Percentiles rank a stretch among this genome's conserved stretches.
Evolutionary conservation across 2,329 filamentous ascomycete species (phyloP).

Genomic region (Exophiala aquamarina): DNA sequence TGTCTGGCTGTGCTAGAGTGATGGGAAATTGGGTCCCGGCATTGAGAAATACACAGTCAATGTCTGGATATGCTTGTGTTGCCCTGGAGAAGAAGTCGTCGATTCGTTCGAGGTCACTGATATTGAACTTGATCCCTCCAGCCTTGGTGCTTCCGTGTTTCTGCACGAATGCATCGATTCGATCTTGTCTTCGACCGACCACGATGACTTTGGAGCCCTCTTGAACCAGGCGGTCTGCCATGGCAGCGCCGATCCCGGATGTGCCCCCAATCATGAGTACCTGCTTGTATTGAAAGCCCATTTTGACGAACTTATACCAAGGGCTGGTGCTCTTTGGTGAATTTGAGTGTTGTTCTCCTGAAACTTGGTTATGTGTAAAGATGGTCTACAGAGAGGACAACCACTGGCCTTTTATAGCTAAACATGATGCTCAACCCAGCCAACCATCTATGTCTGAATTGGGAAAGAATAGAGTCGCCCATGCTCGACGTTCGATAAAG

Average conservation of each 20-base stretch:
- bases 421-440: no score
- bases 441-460: no score
- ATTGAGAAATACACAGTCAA: constrained; percentile 60
- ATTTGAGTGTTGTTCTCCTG: no score
- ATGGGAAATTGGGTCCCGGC: constrained; percentile 54
- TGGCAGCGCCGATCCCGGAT: constrained; percentile 52
- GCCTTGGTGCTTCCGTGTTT: constrained; percentile 46
- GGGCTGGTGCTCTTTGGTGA: no score
- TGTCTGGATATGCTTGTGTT: constrained; percentile 44
- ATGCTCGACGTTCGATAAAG: no score
- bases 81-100: constrained; percentile 42
- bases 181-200: constrained; percentile 55
- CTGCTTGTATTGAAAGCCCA: constrained; percentile 57
- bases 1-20: constrained; percentile 48
- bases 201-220: constrained; percentile 55
- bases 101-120: constrained; percentile 45
- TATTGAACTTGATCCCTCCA: constrained; percentile 46
- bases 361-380: no score
- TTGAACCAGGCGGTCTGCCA: constrained; percentile 49
- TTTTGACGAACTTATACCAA: constrained; percentile 28
- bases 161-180: constrained; percentile 49
- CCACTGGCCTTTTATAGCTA: no score
- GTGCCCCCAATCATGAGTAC: constrained; percentile 58
- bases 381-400: no score
- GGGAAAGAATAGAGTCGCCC: no score